A percentile compares a stretch with the other conserved stretches of the same genome.
phyloP scores from a whole-genome alignment of 2,329 filamentous ascomycete genomes.

The Arthroderma uncinatum region DNA sequence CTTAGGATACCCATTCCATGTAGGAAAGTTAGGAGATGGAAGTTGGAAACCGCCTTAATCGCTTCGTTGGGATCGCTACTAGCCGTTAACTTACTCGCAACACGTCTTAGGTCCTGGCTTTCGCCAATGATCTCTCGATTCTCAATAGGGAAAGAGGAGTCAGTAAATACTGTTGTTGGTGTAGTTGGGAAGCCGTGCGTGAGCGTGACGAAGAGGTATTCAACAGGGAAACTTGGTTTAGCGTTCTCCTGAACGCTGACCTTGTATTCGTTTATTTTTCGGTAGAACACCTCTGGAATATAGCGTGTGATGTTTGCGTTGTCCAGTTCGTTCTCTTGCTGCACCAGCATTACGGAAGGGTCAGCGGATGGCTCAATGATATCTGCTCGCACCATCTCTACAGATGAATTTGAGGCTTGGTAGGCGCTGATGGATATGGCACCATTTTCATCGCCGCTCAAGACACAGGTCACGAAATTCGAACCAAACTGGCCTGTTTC shows the following conservation, averaged over 20 bases:
- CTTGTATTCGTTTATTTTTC: conserved; percentile 90
- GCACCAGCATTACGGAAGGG: conserved; percentile 85
- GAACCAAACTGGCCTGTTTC: conserved; percentile 89
- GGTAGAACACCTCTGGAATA: conserved; percentile 95
- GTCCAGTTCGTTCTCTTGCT: conserved; percentile 79
- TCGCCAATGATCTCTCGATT: conserved; percentile 82
- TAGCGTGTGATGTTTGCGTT: conserved; percentile 63
- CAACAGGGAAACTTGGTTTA: conserved; percentile 89
- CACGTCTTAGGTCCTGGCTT: conserved; percentile 62
- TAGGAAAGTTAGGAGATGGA: conserved; percentile 85
- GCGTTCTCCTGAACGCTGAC: conserved; percentile 95
- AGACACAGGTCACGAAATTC: conserved; percentile 90
- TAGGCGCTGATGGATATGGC: conserved; percentile 85
- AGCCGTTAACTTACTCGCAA: conserved; percentile 58
- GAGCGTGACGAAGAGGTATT: conserved; percentile 89
- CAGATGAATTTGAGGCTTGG: conserved; percentile 86
- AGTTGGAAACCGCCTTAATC: conserved; percentile 69
- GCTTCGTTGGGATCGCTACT: conserved; percentile 51
- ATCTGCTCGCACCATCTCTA: conserved; percentile 93
- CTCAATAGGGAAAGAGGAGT: conserved; percentile 70
- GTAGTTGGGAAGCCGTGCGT: conserved; percentile 89
- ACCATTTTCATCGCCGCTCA: conserved; percentile 83
- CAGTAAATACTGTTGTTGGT: conserved; percentile 63
- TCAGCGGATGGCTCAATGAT: conserved; percentile 93
- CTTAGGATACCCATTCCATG: conserved; percentile 68